Conservation (phyloP, 768 basidiomycete species). For the Xanthoconium stramineum region DNA sequence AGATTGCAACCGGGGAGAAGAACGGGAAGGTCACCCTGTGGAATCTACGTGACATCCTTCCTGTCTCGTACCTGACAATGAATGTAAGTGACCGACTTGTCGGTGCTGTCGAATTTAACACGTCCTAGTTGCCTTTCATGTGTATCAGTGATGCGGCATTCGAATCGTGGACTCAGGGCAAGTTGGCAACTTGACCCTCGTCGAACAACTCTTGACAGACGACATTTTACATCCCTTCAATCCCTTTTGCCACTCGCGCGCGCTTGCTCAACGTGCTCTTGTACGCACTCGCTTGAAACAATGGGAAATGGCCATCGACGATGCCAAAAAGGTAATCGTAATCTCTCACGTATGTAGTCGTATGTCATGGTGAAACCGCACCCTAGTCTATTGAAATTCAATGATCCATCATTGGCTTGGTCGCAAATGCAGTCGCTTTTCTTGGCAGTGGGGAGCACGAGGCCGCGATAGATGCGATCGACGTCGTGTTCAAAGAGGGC, state of each 20-base stretch:
- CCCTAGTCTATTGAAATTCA: too few species aligned
- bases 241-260: neutral
- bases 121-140: too few species aligned
- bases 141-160: too few species aligned
- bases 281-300: neutral
- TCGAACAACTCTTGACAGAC: conserved; percentile 1
- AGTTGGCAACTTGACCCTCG: too few species aligned
- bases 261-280: conserved; percentile 3
- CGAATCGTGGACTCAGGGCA: too few species aligned
- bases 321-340: neutral
- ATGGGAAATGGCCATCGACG: neutral
- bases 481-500: conserved; percentile 1
- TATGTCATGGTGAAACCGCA: too few species aligned
- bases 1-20: too few species aligned
- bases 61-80: too few species aligned
- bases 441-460: neutral
- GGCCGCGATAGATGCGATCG: neutral
- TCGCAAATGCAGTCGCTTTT: too few species aligned
- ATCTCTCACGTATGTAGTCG: accelerated
- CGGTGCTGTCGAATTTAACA: neutral
- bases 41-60: too few species aligned
- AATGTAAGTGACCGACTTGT: neutral
- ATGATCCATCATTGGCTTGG: too few species aligned
- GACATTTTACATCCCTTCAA: neutral
- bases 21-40: too few species aligned